Evolutionary conservation across 1,139 yeast genomes (phyloP), one percentile per base, ranked within the genome.

Genomic region (Candida smagusa): DNA sequence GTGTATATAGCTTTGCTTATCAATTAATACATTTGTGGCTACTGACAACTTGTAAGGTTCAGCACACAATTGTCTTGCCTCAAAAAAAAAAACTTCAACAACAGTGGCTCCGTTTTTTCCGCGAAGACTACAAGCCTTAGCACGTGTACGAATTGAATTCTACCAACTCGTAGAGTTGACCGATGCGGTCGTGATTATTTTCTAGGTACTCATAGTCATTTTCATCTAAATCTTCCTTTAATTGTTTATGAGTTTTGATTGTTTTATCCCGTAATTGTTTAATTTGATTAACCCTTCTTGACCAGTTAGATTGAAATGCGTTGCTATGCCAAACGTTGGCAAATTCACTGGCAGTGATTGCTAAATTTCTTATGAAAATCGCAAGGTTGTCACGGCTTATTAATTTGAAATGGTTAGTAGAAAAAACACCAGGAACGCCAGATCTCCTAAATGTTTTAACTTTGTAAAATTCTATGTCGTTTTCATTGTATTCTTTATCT

Each of bases 361-460:
- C 79, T 43, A 84, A 60, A 43, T 82, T 83, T 34, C 95, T 68
- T 9, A 87, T 76, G 53, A 82, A 81, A 5, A 65, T 61, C 0
- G 95, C 74, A 34, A 88, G 60, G 30, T 77, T 75, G 31, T 70
- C 73, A 42, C 71, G 79, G 23, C 83, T 74, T 7, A 87, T 68
- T 28, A 87, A 67, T 59, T 86, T 87, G 57, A 82, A 74, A 50
- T 84, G 90, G 41, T 85, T 77, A 0, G 90, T 81, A 1, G 94
- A 82, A 54, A 85, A 80, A 3, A 85, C 72, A 2, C 84, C 87
- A 1, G 94, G 94, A 2, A 85, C 80, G 0, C 88, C 92, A 3
- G 77, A 68, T 38, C 84, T 66, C 45, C 90, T 67, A 53, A 68
- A 79, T 0, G 81, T 72, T 40, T 84, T 78, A 5, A 86, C 88